Evolutionary conservation across 2,329 filamentous ascomycete genomes (phyloP), one percentile per base, ranked within the genome.

Genomic region (Chaetomium olivaceum): DNA sequence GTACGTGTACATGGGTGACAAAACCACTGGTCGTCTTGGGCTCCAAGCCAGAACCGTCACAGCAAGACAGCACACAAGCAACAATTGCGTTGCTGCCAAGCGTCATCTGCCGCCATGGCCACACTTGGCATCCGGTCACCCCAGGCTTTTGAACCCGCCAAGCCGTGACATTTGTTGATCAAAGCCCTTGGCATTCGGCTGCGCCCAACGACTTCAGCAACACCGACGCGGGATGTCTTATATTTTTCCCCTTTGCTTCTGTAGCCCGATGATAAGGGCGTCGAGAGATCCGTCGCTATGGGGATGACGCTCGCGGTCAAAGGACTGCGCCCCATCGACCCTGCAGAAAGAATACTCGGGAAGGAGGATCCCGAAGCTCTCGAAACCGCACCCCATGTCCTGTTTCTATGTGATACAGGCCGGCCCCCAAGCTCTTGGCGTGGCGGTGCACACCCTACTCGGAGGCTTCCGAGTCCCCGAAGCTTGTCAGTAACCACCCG

Each of bases 81-180:
- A 27, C 31, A 8, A 11, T 39, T 33, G 33, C 39, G 31, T 43
- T 55, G n/a, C 25, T 29, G 67, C 65, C 67, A 67, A 67, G 67
- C 65, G 21, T 62, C 59, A 65, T 62, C 60, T 67, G 61, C 67
- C 65, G 52, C 59, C 27, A 5, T 39, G 61, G n/a, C 60, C 64
- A 54, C 52, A n/a, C 61, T 64, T 64, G 61, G 67, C 58, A 55
- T 54, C 61, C 52, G 52, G 27, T 39, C 56, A 23, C 33, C 25
- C 27, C 52, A 58, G 61, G 58, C 55, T 39, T 58, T 48, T 64
- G 61, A 58, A 31, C 39, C 51, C 52, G 59, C 62, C 65, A 66
- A 68, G 63, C 59, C 36, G 67, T 69, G 65, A 69, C 64, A 64
- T 62, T 23, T 63, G 63, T 52, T 62, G 62, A 69, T 63, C 57